These are phyloP conservation scores for Lasiodiplodia sp. DNA, from an alignment of 2,329 filamentous ascomycete genomes.

Conservation along the genomic window DNA sequence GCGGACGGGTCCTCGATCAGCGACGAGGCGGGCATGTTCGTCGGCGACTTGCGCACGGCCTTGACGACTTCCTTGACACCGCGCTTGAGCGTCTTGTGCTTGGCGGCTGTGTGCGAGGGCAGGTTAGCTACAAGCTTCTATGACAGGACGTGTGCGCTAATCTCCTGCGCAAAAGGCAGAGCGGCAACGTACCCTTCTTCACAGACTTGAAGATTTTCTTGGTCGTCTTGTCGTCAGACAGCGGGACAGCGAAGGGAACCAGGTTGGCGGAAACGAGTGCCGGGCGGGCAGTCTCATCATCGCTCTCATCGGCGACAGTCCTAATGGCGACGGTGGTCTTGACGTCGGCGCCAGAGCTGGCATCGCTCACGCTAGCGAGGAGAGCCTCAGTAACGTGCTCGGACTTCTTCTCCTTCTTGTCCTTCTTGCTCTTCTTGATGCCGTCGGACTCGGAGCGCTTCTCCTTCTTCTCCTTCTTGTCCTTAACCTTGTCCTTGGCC, in stretches of 20 bases:
- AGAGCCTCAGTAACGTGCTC: constrained; percentile 65
- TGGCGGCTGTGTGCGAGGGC: constrained; percentile 71
- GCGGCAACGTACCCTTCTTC: constrained; percentile 61
- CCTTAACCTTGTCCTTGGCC: constrained; percentile 50
- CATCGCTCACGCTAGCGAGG: constrained; percentile 62
- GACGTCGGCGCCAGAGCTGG: constrained; percentile 15
- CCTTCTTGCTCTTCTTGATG: constrained; percentile 55
- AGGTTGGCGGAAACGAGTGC: constrained; percentile 58
- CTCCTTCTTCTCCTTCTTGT: constrained; percentile 72
- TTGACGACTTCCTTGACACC: constrained; percentile 99
- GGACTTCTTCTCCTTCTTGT: constrained; percentile 42
- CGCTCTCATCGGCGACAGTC: constrained; percentile 68
- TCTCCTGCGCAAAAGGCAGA: constrained; percentile 30
- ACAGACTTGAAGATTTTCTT: constrained; percentile 72
- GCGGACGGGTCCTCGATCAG: constrained; percentile 64
- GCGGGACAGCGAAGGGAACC: constrained; percentile 82
- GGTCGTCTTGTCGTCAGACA: constrained; percentile 78
- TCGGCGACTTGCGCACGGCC: constrained; percentile 88
- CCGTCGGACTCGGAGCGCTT: constrained; percentile 60
- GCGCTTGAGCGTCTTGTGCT: constrained; percentile 93
- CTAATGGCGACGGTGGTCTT: constrained; percentile 50
- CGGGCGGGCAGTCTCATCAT: constrained; percentile 65
- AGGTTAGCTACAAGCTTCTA: constrained; percentile 29
- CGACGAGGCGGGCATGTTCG: constrained; percentile 68
- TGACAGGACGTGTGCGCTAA: background rate